Conservation (phyloP, 306 rosid genomes). For the Vigna trinervia region DNA sequence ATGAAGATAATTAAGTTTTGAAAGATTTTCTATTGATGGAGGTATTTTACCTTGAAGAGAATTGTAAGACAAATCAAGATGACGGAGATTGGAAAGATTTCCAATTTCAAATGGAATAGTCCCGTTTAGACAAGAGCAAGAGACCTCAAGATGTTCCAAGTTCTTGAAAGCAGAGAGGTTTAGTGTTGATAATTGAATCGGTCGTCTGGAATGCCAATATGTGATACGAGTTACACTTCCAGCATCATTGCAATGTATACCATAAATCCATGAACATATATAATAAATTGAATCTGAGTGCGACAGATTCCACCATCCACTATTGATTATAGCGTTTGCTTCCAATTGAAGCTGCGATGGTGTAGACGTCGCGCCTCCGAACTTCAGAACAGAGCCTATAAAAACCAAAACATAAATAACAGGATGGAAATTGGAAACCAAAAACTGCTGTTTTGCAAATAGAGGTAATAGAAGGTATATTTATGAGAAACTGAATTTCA, state of each 20-base stretch:
- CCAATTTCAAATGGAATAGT: neutral
- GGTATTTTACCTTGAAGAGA: too few species aligned
- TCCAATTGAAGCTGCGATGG: neutral
- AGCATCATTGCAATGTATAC: neutral
- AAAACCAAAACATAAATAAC: neutral
- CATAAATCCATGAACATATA: neutral
- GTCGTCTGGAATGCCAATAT: accelerated
- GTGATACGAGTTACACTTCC: neutral
- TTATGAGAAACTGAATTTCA: too few species aligned
- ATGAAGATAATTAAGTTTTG: too few species aligned
- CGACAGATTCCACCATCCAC: neutral
- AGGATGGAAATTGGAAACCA: neutral
- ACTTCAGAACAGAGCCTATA: neutral
- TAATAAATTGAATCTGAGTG: accelerated
- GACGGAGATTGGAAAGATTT: neutral
- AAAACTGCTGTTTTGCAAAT: neutral
- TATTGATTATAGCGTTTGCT: neutral
- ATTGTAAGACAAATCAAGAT: neutral
- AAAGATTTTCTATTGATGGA: too few species aligned
- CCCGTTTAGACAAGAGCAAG: accelerated
- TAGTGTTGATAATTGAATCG: neutral
- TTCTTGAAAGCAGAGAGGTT: neutral
- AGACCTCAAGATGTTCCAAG: neutral
- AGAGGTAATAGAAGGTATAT: neutral
- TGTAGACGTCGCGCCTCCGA: neutral